Percentiles rank a stretch among this genome's conserved stretches.
phyloP scores from a whole-genome alignment of 2,329 filamentous ascomycete species.

The Conoideocrella luteorostrata region DNA sequence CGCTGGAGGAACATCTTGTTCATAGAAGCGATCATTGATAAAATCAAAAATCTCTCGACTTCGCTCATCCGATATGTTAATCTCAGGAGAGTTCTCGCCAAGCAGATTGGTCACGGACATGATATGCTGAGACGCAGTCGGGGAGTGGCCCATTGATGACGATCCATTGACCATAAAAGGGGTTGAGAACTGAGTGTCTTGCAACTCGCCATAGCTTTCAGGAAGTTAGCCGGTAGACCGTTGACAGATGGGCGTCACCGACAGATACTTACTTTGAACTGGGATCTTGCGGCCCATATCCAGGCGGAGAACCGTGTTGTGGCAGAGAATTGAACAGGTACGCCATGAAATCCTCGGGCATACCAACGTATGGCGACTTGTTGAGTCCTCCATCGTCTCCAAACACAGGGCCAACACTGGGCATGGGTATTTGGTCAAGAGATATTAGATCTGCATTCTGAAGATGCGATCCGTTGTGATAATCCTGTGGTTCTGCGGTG shows the following conservation, averaged over 20 bases:
- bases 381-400: slow-evolving; percentile 71
- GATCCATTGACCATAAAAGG: slow-evolving; percentile 45
- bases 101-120: slow-evolving; percentile 87
- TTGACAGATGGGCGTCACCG: too few species aligned
- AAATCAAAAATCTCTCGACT: slow-evolving; percentile 76
- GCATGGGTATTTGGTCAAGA: slow-evolving; percentile 55
- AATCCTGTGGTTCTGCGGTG: slow-evolving; percentile 34
- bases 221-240: slow-evolving; percentile 21
- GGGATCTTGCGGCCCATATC: slow-evolving; percentile 40
- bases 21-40: slow-evolving; percentile 75
- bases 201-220: slow-evolving; percentile 46
- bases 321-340: slow-evolving; percentile 64
- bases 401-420: slow-evolving; percentile 77
- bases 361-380: slow-evolving; percentile 75
- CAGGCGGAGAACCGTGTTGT: slow-evolving; percentile 18
- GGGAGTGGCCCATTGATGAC: slow-evolving; percentile 48
- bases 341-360: slow-evolving; percentile 81
- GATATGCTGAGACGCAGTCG: slow-evolving; percentile 62
- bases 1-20: slow-evolving; percentile 67
- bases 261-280: neutral
- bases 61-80: slow-evolving; percentile 80
- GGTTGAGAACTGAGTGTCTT: slow-evolving; percentile 33
- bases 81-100: slow-evolving; percentile 73
- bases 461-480: slow-evolving; percentile 37
- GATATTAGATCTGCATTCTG: slow-evolving; percentile 50